phyloP scores from a whole-genome alignment of 345 rosid species.

The Lumnitzera racemosa region DNA sequence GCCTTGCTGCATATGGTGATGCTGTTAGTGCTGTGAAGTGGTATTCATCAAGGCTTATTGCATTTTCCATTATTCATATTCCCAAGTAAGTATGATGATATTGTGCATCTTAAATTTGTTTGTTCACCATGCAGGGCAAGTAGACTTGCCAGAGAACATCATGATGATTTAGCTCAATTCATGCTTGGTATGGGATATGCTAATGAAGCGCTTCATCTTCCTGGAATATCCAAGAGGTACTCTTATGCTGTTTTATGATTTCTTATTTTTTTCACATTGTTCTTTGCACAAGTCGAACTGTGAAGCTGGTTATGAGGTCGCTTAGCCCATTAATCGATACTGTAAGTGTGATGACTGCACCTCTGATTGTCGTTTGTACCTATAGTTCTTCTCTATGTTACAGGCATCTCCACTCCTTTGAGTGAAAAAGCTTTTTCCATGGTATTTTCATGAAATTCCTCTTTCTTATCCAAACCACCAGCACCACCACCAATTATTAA shows the following conservation, averaged over 20 bases:
- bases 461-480: too few species aligned
- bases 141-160: constrained; percentile 98
- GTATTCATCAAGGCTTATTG: constrained; percentile 27
- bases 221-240: constrained; percentile 98
- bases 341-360: too few species aligned
- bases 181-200: constrained; percentile 99
- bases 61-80: background rate
- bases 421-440: too few species aligned
- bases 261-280: too few species aligned
- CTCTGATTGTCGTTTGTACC: too few species aligned
- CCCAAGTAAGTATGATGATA: background rate
- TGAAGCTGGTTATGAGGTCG: too few species aligned
- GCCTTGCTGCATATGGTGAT: constrained; percentile 98
- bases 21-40: constrained; percentile 98
- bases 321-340: too few species aligned
- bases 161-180: constrained; percentile 96
- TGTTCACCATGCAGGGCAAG: constrained; percentile 66
- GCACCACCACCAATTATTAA: too few species aligned
- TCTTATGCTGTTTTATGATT: constrained; percentile 3
- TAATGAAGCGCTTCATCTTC: constrained; percentile 97
- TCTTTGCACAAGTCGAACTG: too few species aligned
- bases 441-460: too few species aligned
- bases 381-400: too few species aligned
- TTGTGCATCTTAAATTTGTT: constrained; percentile 8
- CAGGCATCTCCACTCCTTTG: too few species aligned